Evolutionary conservation across 352 stramenopile species (phyloP), one percentile per base, ranked within the genome.

Genomic region (Pythium aristosporum): DNA sequence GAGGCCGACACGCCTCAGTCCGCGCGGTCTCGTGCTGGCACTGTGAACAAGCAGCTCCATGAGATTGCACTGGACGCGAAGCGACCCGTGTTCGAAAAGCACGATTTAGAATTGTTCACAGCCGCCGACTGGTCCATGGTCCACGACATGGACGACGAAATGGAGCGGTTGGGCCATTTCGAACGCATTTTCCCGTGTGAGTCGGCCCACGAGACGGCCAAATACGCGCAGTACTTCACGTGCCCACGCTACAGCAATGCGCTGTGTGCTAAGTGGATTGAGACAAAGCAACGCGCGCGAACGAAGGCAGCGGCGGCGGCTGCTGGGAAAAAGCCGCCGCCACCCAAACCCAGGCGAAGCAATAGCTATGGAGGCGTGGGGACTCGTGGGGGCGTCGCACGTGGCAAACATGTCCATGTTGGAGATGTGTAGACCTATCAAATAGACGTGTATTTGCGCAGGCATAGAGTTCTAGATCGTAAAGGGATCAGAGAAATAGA

Each of bases 131-230:
- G 80, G 77, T 63, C 82, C 6, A 75, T 89, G 20, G 63, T 94
- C 2, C 57, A 85, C 20, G 23, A 72, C 15, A 88, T 92, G 75
- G 85, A 90, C 21, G 85, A 89, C 61, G 85, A 94, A 63, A 80
- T 85, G 64, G 72, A 87, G 46, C 80, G 85, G 0, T 49, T 75
- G 2, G 85, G 85, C 5, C 75, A 94, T 55, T 94, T 94, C 63
- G 71, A 91, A 28, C 77, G 82, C 11, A 80, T 94, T 37, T 94
- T 77, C 44, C 85, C 85, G 10, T 75, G 64, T 34, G 55, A 47
- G 23, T 64, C 55, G 15, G 44, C 61, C 0, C 37, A 65, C 12
- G 57, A 65, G 4, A 74, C 69, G 0, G 57, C 57, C 13, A 55
- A 68, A 16, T 85, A 86, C 61, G 55, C 70, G 0, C 61, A 50